These are phyloP conservation scores for Leccinum broughii DNA, from an alignment of 768 basidiomycete genomes.

Conservation along the genomic window DNA sequence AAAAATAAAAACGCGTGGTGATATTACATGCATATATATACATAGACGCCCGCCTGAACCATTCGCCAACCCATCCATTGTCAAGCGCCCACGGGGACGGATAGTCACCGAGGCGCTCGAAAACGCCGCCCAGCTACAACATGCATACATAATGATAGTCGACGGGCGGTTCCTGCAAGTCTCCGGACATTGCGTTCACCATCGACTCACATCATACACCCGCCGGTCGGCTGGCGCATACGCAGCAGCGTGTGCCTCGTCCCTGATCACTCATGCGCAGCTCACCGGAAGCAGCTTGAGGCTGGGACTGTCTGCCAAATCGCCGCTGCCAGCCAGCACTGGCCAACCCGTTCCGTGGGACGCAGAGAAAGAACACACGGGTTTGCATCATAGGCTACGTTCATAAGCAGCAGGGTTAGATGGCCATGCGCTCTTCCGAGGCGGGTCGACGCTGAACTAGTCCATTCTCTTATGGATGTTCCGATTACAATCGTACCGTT, in stretches of 20 bases:
- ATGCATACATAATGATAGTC: background rate
- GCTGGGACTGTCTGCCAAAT: background rate
- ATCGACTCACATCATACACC: background rate
- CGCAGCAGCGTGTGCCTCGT: slow-evolving; percentile 1
- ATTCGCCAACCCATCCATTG: slow-evolving; percentile 10
- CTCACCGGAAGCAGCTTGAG: background rate
- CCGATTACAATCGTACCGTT: background rate
- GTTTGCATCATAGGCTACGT: slow-evolving; percentile 9
- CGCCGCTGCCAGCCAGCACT: background rate
- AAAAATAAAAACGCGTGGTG: background rate
- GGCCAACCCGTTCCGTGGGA: background rate
- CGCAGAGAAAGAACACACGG: slow-evolving; percentile 2
- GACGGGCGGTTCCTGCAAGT: slow-evolving; percentile 9
- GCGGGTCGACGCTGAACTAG: background rate
- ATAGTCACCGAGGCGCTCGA: slow-evolving; percentile 11
- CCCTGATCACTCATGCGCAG: slow-evolving; percentile 1
- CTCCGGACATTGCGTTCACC: background rate
- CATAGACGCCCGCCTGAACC: background rate
- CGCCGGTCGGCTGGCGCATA: slow-evolving; percentile 5
- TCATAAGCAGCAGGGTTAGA: slow-evolving; percentile 15
- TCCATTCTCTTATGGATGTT: slow-evolving; percentile 10
- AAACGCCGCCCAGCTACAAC: slow-evolving; percentile 3
- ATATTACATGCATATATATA: background rate
- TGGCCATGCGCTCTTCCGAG: slow-evolving; percentile 9
- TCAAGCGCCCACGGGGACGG: slow-evolving; percentile 3